These are phyloP conservation scores for Mucuna pruriens DNA, from an alignment of 306 rosid genomes.

Conservation along the genomic window DNA sequence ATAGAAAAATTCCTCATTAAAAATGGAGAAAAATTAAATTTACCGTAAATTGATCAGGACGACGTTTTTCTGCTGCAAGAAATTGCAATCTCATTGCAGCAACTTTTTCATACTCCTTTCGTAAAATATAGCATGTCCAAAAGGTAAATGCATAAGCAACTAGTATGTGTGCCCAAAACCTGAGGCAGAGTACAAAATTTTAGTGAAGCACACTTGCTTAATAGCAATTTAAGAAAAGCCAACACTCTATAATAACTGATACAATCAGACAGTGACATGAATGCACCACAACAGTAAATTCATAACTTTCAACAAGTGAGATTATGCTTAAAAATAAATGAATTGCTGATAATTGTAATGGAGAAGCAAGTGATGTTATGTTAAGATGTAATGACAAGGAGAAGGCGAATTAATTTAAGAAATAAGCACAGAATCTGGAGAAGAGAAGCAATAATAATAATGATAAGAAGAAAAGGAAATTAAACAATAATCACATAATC, in stretches of 20 bases:
- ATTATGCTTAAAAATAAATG: background rate
- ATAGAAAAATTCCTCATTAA: conserved; percentile 13
- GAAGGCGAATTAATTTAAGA: background rate
- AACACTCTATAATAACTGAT: background rate
- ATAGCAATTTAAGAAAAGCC: conserved; percentile 24
- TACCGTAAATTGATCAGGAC: conserved; percentile 92
- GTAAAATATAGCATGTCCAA: conserved; percentile 84
- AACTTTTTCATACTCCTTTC: conserved; percentile 77
- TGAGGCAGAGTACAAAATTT: conserved; percentile 43
- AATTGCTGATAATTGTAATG: background rate
- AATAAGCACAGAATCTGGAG: conserved; percentile 7
- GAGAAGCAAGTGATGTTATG: background rate
- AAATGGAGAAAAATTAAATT: conserved; percentile 36
- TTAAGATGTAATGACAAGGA: background rate
- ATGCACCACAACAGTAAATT: conserved; percentile 22
- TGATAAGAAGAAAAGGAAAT: background rate
- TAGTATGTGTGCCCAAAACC: conserved; percentile 86
- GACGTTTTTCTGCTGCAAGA: conserved; percentile 80
- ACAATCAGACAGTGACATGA: conserved; percentile 9
- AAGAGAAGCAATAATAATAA: conserved; percentile 20
- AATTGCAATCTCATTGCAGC: conserved; percentile 85
- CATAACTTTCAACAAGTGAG: conserved; percentile 14
- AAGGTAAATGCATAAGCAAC: conserved; percentile 85
- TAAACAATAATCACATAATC: background rate
- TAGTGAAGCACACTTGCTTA: conserved; percentile 1